Evolutionary conservation across 2,329 filamentous ascomycete species (phyloP), one percentile per base, ranked within the genome.

Genomic region (Ophiostoma angusticollis): DNA sequence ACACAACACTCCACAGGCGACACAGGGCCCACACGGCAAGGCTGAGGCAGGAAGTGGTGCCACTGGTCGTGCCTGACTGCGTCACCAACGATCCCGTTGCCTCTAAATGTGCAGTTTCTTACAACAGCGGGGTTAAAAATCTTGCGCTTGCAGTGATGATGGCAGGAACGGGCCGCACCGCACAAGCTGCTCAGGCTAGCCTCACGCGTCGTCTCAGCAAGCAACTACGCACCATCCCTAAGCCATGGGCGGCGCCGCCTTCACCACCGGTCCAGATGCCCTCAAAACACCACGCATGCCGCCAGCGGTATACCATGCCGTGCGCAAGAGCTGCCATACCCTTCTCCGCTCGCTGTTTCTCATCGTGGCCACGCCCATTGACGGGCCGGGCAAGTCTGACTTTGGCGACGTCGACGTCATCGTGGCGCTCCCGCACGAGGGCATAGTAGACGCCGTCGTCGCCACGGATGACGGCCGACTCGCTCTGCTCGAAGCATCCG

Each of bases 391-490:
- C 1, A 91, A 91, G 56, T 30, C 47, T 0, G 71, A 76, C 48
- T 70, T 74, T 50, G 84, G 84, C 16, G 84, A 91, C 47, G 60
- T 93, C 27, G 84, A 91, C 56, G 64, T 87, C 42, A 56, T 85
- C 2, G 67, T 84, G 2, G 59, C 62, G 0, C 38, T 54, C 0
- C 33, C 19, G 29, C 27, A n/a, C 11, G 21, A 18, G 5, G 9
- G 9, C 29, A 6, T 6, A 1, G 11, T 5, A 11, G 22, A 39
- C 14, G 22, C 3, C 5, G 14, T 13, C 14, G 4, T 7, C 12
- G n/a, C 3, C 7, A 31, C 14, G 24, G 21, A 9, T 8, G 11
- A 14, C 39, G 9, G 27, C 14, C 11, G 7, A 6, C 19, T 19
- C 18, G 21, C 19, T 1, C 18, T 33, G 11, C 32, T 45, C n/a